phyloP scores from a whole-genome alignment of 108 stramenopile genomes.

The Hondaea fermentalgiana region DNA sequence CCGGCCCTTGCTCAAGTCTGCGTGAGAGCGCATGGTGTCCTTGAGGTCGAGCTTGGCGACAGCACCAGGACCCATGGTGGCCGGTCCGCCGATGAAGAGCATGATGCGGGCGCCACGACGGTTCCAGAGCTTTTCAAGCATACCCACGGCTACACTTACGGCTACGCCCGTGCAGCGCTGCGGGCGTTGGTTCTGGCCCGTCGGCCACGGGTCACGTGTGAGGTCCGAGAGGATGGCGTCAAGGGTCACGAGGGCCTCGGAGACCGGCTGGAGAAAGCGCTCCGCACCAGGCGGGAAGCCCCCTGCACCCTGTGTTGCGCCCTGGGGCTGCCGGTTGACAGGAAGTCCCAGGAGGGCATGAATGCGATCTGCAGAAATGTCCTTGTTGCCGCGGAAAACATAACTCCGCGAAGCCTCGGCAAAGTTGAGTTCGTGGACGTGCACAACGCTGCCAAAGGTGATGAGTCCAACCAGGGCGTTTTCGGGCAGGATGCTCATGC shows the following conservation, averaged over 20 bases:
- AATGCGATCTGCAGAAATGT: neutral
- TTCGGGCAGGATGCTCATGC: slow-evolving; percentile 85
- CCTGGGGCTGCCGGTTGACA: neutral
- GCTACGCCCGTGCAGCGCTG: slow-evolving; percentile 88
- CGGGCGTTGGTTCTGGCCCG: slow-evolving; percentile 72
- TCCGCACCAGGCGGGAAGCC: slow-evolving; percentile 18
- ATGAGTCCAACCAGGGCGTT: slow-evolving; percentile 87
- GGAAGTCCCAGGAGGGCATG: neutral
- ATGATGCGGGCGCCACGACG: slow-evolving; percentile 82
- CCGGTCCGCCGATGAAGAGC: slow-evolving; percentile 91
- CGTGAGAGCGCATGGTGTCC: slow-evolving; percentile 82
- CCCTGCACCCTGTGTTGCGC: neutral
- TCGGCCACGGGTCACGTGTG: slow-evolving; percentile 92
- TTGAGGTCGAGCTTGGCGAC: slow-evolving; percentile 75
- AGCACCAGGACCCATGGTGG: slow-evolving; percentile 87
- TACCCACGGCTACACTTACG: slow-evolving; percentile 67
- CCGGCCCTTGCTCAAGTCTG: slow-evolving; percentile 76
- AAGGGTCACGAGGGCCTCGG: slow-evolving; percentile 77
- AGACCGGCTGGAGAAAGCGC: slow-evolving; percentile 82
- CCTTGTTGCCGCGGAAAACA: slow-evolving; percentile 78
- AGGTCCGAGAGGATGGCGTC: slow-evolving; percentile 93
- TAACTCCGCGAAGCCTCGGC: slow-evolving; percentile 78
- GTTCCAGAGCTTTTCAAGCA: slow-evolving; percentile 80
- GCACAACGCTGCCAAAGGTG: slow-evolving; percentile 92
- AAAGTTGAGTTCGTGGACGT: slow-evolving; percentile 93